Base-by-base conservation (phyloP, 495 filamentous ascomycete genomes). In the Trichoderma virens region DNA sequence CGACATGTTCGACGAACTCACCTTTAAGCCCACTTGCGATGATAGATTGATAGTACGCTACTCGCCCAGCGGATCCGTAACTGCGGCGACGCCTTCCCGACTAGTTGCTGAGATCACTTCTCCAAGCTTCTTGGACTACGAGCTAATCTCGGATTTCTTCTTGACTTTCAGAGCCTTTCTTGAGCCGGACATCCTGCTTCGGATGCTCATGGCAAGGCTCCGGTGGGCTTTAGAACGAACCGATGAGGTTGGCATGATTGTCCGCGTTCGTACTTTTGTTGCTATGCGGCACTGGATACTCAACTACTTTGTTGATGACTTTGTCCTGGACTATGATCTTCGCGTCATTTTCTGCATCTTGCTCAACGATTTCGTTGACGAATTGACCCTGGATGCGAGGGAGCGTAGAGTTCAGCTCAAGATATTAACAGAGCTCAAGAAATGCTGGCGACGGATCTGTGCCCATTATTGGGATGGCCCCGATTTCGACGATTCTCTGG, bases 71-170 rank as follows among this genome's bases (percentile, higher is more conserved):
- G 86, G 88, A 43, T 84, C 90, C 62, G 93, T 98, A 31, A 87
- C 84, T 38, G 94, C 95, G 59, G 94, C 95, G 18, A 97, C 92
- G 0, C 92, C 93, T 2, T 89, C 92, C 9, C 87, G 95, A 14
- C 85, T 99, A 38, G 90, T 99, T 56, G 93, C 93, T n/a, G 91
- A 99, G 74, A 96, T 99, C 65, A 98, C 94, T 4, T 98, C 95
- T 20, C 90, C 93, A 23, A 89, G 85, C 60, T 97, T 98, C 73
- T 84, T 99, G 66, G 94, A 99, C 73, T 99, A 99, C 74, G 93
- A 98, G 71, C 83, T 99, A 6, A 83, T 99, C 1, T 97, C 95
- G 0, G 94, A 98, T 74, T 99, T 99, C 78, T 99, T 99, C 70
- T 85, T 98, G 41, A 98, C 95, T 1, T 98, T 89, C 68, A 91